These are phyloP conservation scores for Rhodotorula paludigena DNA, from an alignment of 768 basidiomycete genomes.

Conservation along the genomic window DNA sequence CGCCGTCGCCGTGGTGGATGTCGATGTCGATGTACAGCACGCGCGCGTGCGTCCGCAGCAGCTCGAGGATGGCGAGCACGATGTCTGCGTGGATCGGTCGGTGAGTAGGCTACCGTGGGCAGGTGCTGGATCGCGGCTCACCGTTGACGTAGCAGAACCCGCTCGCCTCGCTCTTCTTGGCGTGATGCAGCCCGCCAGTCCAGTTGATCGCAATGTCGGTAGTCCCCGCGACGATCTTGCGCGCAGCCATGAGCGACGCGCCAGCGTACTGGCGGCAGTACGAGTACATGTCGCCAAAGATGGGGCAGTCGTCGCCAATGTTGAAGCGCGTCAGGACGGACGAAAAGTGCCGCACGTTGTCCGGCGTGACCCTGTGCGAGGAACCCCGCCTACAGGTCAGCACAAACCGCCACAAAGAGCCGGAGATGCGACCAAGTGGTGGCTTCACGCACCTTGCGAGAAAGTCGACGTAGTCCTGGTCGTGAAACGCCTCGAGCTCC, in stretches of 20 bases:
- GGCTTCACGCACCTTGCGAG: conserved; percentile 74
- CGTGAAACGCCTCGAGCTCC: conserved; percentile 87
- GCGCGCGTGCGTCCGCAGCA: conserved; percentile 81
- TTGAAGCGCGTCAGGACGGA: conserved; percentile 80
- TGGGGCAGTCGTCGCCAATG: conserved; percentile 94
- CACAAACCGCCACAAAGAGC: not conserved
- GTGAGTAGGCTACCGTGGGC: too few relatives aligned
- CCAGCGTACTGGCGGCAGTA: conserved; percentile 94
- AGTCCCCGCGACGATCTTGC: conserved; percentile 73
- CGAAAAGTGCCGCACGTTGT: conserved; percentile 64
- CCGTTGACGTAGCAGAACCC: conserved; percentile 98
- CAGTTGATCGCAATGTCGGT: conserved; percentile 98
- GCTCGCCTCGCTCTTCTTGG: conserved; percentile 94
- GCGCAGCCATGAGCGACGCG: conserved; percentile 80
- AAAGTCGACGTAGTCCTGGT: conserved; percentile 92
- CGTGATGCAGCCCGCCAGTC: conserved; percentile 97
- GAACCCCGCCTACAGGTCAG: not conserved
- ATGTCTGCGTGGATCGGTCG: too few relatives aligned
- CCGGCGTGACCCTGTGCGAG: conserved; percentile 69
- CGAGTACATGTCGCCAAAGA: conserved; percentile 89
- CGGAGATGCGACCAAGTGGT: not conserved
- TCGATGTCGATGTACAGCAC: conserved; percentile 99
- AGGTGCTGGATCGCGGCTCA: too few relatives aligned
- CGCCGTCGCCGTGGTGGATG: conserved; percentile 97
- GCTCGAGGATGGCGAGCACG: conserved; percentile 80